Base-by-base conservation (phyloP, 495 filamentous ascomycete species). In the Aspergillus haitiensis region DNA sequence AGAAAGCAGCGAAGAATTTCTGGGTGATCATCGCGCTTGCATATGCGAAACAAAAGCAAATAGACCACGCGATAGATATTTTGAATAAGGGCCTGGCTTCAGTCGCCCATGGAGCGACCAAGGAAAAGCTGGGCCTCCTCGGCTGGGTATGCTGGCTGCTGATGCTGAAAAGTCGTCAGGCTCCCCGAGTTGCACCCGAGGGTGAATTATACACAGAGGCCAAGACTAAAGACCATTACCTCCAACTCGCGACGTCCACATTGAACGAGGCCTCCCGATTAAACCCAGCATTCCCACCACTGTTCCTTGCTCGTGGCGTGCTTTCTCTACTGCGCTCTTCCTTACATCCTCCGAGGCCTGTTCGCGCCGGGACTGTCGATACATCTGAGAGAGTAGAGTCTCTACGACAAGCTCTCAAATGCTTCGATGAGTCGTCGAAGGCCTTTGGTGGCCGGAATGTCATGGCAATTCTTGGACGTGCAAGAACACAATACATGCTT, bases 11-110 rank as follows among this genome's bases (percentile, higher is more conserved):
- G 16, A 87, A 92, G 61, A 88, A 86, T 34, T 93, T 92, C 67
- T 98, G 94, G 94, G 92, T 98, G 80, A 91, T 90, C 12, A 92
- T 97, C 61, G 90, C 94, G 34, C 82, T 97, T 36, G 95, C 93
- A n/a, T 98, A 98, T 68, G 93, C 93, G 31, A 98, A 97, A 75
- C 92, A 96, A 72, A 84, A 87, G 39, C 93, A 96, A 74, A 82
- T 92, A 45, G 92, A 97, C 64, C 90, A 91, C 73, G 94, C 94
- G 44, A 93, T 98, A 64, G 93, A 97, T 71, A 94, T 98, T 64
- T 78, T 98, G 56, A 84, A 86, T 44, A 91, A 92, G 63, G 92
- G 92, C 51, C 78, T 93, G 54, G 82, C 82, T 49, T 91, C 87
- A 27, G 83, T 95, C 70, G 82, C 85, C 39, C 78, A 81, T 55